Percentiles rank a stretch among this genome's conserved stretches.
phyloP scores from a whole-genome alignment of 306 rosid genomes.

The Lupinus albus region DNA sequence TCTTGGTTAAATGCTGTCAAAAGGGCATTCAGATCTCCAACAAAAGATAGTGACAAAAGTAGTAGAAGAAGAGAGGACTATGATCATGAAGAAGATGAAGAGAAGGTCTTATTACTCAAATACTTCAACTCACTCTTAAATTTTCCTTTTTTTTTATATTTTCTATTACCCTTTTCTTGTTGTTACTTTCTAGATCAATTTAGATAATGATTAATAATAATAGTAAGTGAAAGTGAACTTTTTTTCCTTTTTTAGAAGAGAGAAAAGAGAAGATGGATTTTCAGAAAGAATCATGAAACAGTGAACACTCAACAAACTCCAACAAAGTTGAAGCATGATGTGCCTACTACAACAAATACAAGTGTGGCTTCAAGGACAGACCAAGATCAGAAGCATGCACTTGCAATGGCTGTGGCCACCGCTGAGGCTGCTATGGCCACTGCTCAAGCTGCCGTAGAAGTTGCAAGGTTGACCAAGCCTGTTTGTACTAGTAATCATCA shows the following conservation, averaged over 20 bases:
- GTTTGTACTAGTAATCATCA: slow-evolving; percentile 35
- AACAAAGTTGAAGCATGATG: slow-evolving; percentile 42
- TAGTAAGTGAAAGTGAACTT: background rate
- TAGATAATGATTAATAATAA: background rate
- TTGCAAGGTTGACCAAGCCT: slow-evolving; percentile 65
- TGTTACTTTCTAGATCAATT: background rate
- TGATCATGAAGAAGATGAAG: slow-evolving; percentile 74
- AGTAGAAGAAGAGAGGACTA: slow-evolving; percentile 46
- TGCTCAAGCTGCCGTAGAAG: slow-evolving; percentile 75
- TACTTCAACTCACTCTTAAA: background rate
- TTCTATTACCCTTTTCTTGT: background rate
- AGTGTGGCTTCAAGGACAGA: slow-evolving; percentile 39
- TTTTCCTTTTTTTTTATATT: background rate
- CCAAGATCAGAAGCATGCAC: slow-evolving; percentile 69
- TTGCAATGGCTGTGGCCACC: slow-evolving; percentile 58
- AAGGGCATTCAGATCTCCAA: slow-evolving; percentile 99
- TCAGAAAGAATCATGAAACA: slow-evolving; percentile 71
- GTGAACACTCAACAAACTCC: slow-evolving; percentile 44
- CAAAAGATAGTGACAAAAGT: slow-evolving; percentile 62
- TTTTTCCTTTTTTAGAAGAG: slow-evolving; percentile 54
- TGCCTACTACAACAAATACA: slow-evolving; percentile 2
- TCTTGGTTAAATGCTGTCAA: slow-evolving; percentile 98
- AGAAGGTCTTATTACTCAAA: slow-evolving; percentile 53
- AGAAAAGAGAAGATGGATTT: slow-evolving; percentile 88
- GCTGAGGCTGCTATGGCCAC: slow-evolving; percentile 69